These are phyloP conservation scores for Daucus carota DNA, from an alignment of 129 eudicot species.

Conservation along the genomic window DH1_v3.0 NC_030388.2:30567001-30567500, in stretches of 20 bases:
- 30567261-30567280: slow-evolving; percentile 49
- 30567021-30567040: neutral
- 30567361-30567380: slow-evolving; percentile 52
- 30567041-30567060: neutral
- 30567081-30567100: slow-evolving; percentile 15
- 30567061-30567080: neutral
- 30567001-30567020: neutral
- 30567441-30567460: slow-evolving; percentile 47
- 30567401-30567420: slow-evolving; percentile 61
- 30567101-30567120: slow-evolving; percentile 12
- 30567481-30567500: slow-evolving; percentile 54
- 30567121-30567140: slow-evolving; percentile 68
- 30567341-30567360: slow-evolving; percentile 70
- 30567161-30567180: slow-evolving; percentile 56
- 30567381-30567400: slow-evolving; percentile 53
- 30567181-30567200: slow-evolving; percentile 36
- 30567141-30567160: slow-evolving; percentile 49
- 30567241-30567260: slow-evolving; percentile 33
- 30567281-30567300: slow-evolving; percentile 55
- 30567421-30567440: slow-evolving; percentile 63
- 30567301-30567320: slow-evolving; percentile 44
- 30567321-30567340: slow-evolving; percentile 39
- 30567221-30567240: slow-evolving; percentile 24
- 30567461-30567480: slow-evolving; percentile 48
- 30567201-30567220: slow-evolving; percentile 32